phyloP scores from a whole-genome alignment of 768 basidiomycete species.

The Epithele typhae region DNA sequence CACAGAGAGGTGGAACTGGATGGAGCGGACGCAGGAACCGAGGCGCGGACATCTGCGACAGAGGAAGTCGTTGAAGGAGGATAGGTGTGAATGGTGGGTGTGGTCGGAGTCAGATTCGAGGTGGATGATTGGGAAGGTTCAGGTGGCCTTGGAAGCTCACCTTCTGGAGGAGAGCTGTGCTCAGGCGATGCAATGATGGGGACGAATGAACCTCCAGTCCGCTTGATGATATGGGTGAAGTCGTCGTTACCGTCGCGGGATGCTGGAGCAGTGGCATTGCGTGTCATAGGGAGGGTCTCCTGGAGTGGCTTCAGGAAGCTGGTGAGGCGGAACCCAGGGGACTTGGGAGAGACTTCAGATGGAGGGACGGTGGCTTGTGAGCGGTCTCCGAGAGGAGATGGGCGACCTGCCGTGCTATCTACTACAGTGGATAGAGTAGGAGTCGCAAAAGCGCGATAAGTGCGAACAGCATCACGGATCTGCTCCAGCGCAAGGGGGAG shows the following conservation, averaged over 20 bases:
- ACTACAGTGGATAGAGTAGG: constrained; percentile 19
- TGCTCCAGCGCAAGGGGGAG: constrained; percentile 71
- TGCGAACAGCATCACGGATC: constrained; percentile 74
- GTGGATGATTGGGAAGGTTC: constrained; percentile 8
- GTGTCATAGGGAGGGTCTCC: constrained; percentile 40
- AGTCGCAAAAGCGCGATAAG: constrained; percentile 35
- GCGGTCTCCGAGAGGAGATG: constrained; percentile 39
- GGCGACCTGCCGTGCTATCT: constrained; percentile 21
- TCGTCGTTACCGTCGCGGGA: constrained; percentile 46
- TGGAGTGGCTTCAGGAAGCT: constrained; percentile 67
- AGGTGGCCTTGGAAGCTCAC: constrained; percentile 24
- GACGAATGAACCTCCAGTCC: constrained; percentile 52
- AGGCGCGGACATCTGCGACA: constrained; percentile 39
- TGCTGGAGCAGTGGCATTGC: constrained; percentile 27
- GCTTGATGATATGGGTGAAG: constrained; percentile 67
- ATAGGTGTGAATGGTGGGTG: constrained; percentile 58
- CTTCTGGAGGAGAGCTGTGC: constrained; percentile 11
- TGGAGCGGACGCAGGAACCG: constrained; percentile 31
- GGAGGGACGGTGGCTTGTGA: constrained; percentile 28
- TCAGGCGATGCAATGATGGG: constrained; percentile 47
- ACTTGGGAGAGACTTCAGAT: constrained; percentile 21
- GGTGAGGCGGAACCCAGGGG: constrained; percentile 55
- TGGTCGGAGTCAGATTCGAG: constrained; percentile 13
- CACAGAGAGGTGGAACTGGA: constrained; percentile 42
- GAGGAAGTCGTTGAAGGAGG: constrained; percentile 59